Percentiles rank a stretch among this genome's conserved stretches.
phyloP scores from a whole-genome alignment of 169 alveolate genomes.

The Cryptosporidium xiaoi region DNA sequence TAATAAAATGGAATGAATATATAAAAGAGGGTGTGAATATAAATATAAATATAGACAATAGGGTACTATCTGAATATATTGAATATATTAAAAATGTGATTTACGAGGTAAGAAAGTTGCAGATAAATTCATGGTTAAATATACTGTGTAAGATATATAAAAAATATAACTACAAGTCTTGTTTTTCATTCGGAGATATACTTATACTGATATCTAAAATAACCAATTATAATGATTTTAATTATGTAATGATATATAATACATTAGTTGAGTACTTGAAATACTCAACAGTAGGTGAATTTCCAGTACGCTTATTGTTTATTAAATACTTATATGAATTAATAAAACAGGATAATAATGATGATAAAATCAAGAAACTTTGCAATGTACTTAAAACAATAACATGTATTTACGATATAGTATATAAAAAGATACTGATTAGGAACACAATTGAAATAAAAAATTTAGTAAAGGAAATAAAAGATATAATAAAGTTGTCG shows the following conservation, averaged over 20 bases:
- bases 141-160: constrained; percentile 13
- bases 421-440: constrained; percentile 8
- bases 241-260: constrained; percentile 4
- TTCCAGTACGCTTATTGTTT: constrained; percentile 18
- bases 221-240: constrained; percentile 13
- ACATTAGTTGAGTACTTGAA: constrained; percentile 21
- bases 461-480: constrained; percentile 5
- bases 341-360: background rate
- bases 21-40: constrained; percentile 46
- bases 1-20: constrained; percentile 39
- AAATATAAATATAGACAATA: constrained; percentile 20
- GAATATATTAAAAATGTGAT: constrained; percentile 5
- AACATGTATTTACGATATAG: background rate
- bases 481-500: constrained; percentile 46
- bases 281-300: constrained; percentile 36
- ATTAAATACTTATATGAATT: constrained; percentile 5
- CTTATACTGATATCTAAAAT: constrained; percentile 33
- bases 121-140: constrained; percentile 40
- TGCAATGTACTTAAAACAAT: background rate
- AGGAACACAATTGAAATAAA: background rate
- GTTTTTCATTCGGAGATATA: constrained; percentile 46
- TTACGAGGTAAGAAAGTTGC: constrained; percentile 15
- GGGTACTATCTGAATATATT: background rate
- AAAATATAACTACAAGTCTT: constrained; percentile 22
- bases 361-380: constrained; percentile 1